Conservation (phyloP, 73 alveolate genomes). For the Uronychia setigera region DNA sequence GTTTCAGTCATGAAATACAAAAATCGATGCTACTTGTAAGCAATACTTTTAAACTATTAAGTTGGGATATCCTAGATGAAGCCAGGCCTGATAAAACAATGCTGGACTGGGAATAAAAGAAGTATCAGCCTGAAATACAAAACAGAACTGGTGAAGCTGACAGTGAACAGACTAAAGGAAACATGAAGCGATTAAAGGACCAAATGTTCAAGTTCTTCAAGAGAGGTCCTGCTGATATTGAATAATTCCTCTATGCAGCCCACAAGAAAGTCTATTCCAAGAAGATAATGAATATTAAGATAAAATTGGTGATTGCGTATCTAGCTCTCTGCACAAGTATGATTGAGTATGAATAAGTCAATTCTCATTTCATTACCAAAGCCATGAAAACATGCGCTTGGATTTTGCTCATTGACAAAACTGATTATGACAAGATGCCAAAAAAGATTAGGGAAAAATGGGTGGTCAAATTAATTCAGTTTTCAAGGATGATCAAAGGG, state of each 20-base stretch:
- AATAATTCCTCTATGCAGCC: slow-evolving; percentile 18
- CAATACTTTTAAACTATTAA: neutral
- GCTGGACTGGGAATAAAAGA: slow-evolving; percentile 52
- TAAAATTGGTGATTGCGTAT: slow-evolving; percentile 3
- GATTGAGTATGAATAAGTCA: slow-evolving; percentile 48
- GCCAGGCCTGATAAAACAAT: slow-evolving; percentile 43
- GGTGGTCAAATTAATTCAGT: slow-evolving; percentile 32
- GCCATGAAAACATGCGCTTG: slow-evolving; percentile 42
- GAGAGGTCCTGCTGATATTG: slow-evolving; percentile 30
- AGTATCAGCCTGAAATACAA: slow-evolving; percentile 10
- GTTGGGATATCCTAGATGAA: slow-evolving; percentile 55
- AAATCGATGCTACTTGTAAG: slow-evolving; percentile 65
- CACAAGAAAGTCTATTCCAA: slow-evolving; percentile 11
- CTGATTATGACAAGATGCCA: slow-evolving; percentile 19
- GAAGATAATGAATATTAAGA: slow-evolving; percentile 9
- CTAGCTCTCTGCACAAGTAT: slow-evolving; percentile 18
- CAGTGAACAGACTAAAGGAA: neutral
- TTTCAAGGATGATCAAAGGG: slow-evolving; percentile 23
- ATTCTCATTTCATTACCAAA: slow-evolving; percentile 27
- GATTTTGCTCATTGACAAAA: slow-evolving; percentile 23
- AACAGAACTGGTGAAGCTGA: slow-evolving; percentile 22
- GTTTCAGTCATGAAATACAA: slow-evolving; percentile 15
- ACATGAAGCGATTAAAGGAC: slow-evolving; percentile 4
- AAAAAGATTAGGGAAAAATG: slow-evolving; percentile 33
- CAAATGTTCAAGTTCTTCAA: slow-evolving; percentile 24